These are phyloP conservation scores for Candida dajiaensis DNA, from an alignment of 805 yeast genomes.

Conservation along the genomic window DNA sequence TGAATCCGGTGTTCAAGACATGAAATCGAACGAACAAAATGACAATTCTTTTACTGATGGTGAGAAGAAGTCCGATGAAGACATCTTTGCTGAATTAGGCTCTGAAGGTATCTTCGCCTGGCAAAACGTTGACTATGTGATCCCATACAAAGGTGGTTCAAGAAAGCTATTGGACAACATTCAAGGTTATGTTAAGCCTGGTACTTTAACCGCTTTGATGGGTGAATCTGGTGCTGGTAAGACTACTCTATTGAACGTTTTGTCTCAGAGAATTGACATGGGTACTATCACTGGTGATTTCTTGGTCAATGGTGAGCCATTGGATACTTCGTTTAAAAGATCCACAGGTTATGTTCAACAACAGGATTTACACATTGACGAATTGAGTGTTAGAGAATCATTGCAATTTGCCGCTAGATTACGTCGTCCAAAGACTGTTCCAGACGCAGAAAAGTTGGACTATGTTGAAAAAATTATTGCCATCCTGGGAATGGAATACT, in stretches of 20 bases:
- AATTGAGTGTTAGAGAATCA: conserved; percentile 64
- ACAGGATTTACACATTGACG: conserved; percentile 42
- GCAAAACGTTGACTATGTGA: conserved; percentile 29
- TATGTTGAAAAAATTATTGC: conserved; percentile 60
- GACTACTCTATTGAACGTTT: conserved; percentile 9
- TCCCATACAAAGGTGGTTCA: conserved; percentile 27
- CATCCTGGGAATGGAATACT: conserved; percentile 51
- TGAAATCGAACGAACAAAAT: not conserved
- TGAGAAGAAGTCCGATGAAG: conserved; percentile 6
- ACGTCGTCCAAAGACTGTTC: conserved; percentile 50
- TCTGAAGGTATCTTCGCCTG: conserved; percentile 27
- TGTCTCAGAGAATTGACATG: conserved; percentile 42
- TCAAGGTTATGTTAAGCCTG: conserved; percentile 12
- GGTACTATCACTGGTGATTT: conserved; percentile 33
- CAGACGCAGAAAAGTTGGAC: conserved; percentile 47
- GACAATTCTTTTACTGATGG: not conserved
- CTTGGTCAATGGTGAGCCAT: conserved; percentile 48
- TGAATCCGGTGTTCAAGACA: conserved; percentile 26
- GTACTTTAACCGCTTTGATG: conserved; percentile 56
- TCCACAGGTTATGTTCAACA: conserved; percentile 47
- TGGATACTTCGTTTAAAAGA: conserved; percentile 54
- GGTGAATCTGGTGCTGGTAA: conserved; percentile 34
- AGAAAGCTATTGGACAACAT: conserved; percentile 27
- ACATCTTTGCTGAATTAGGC: conserved; percentile 22
- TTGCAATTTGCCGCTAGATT: conserved; percentile 56